Base-by-base conservation (phyloP, 768 basidiomycete species). In the Lyophyllum semitale region DNA sequence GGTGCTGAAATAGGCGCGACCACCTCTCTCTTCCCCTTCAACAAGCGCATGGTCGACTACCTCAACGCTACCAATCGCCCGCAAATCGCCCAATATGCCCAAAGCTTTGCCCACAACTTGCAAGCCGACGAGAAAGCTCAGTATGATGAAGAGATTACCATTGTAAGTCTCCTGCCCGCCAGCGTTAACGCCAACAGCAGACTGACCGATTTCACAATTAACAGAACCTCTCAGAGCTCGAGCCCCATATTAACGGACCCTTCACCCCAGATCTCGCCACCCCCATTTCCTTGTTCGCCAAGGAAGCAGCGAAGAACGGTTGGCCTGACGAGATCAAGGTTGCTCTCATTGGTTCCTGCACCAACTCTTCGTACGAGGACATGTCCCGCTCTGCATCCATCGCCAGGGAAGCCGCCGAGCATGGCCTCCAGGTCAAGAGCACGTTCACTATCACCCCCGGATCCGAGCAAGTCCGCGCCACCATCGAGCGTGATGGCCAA, bases 361-460 rank as follows among this genome's bases (percentile, higher is more conserved):
- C 97, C 71, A 99, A 99, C 85, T 98, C 97, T 44, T 98, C 97
- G 30, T 99, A 99, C 71, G 97, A 99, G 78, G 97, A 99, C 76
- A 97, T 98, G 96, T 90, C 94, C 33, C 94, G 97, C 69, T 91
- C 96, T 35, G 96, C 94, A 26, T 90, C 90, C 42, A 97, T 99
- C 69, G 94, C 92, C 62, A 83, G 82, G 64, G 88, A 99, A 73
- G 97, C 97, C 57, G 74, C 86, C 48, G 79, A 80, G 6, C 96
- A 96, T 68, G 97, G 97, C 63, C 82, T 98, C 46, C 77, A 83
- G 57, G 82, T 87, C 70, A 91, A 95, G 85, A 93, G 91, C 78
- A 86, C 88, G 77, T 98, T 97, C 85, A 98, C 94, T 55, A 89
- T 99, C 73, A 98, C 97, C 55, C 97, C 97, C 59, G 97, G 97